phyloP scores from a whole-genome alignment of 441 rosid species.

The Hura crepitans region DNA sequence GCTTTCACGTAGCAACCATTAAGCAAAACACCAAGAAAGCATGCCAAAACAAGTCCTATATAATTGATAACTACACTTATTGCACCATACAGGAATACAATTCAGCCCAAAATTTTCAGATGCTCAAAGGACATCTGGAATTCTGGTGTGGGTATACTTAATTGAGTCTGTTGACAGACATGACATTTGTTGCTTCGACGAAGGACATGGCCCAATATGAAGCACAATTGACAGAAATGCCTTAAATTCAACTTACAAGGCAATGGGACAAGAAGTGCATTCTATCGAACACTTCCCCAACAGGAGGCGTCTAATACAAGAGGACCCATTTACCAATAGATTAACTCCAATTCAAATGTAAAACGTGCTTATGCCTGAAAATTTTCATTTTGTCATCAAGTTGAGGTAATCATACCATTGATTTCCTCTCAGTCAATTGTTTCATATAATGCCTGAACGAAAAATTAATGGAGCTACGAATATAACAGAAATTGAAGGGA shows the following conservation, averaged over 20 bases:
- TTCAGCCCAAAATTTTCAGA: background rate
- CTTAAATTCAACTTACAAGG: background rate
- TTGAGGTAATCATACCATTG: background rate
- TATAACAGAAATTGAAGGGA: background rate
- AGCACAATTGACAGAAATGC: no score
- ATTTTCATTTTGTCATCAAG: background rate
- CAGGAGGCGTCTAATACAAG: background rate
- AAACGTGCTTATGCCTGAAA: background rate
- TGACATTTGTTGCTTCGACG: no score
- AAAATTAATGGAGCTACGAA: constrained; percentile 15
- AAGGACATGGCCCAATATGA: background rate
- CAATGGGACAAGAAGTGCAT: background rate
- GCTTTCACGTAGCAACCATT: background rate
- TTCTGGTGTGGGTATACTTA: no score
- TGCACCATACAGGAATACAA: background rate
- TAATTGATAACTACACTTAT: background rate
- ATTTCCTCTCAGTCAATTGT: constrained; percentile 6
- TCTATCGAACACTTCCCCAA: background rate
- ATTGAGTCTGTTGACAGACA: background rate
- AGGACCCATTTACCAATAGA: background rate
- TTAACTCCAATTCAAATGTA: background rate
- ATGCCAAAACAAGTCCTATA: background rate
- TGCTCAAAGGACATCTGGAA: background rate
- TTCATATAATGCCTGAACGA: constrained; percentile 28
- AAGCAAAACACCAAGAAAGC: background rate